Base-by-base conservation (phyloP, 2,329 filamentous ascomycete genomes). In the Cladosporium sp. region DNA sequence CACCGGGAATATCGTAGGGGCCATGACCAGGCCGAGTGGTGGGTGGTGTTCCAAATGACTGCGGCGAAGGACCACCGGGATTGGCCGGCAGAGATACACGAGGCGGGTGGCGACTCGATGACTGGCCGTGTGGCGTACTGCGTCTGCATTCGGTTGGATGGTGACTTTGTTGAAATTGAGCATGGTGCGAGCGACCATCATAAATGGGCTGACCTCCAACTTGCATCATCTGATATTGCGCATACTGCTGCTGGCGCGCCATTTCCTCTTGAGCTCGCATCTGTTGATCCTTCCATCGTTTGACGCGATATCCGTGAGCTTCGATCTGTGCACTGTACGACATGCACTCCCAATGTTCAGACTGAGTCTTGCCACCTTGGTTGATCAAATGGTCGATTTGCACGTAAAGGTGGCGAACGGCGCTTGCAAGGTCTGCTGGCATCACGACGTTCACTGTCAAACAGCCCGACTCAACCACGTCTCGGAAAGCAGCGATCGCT, bases 301-400 rank as follows among this genome's bases (percentile, higher is more conserved):
- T 54, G 6, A 66, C 52, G 7, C 58, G 56, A 12, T 43, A 40
- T 19, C 53, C 43, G 30, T 66, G 57, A 7, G 63, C 62, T 3
- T 54, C 47, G 11, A 65, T 62, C 47, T 67, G 64, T 4, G 63
- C 61, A 29, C 56, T 54, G 41, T 67, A 67, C 2, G 63, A 65
- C 60, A 65, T 58, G 43, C 55, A 61, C 27, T 59, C 53, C 62
- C 62, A 66, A n/a, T 43, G 30, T 9, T 54, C 50, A 4, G 54
- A 48, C 24, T 58, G 54, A 8, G 53, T 51, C 37, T 51, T 52
- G 29, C 56, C 53, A 17, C 54, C 56, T 39, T 62, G 60, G 40
- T 67, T 65, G 58, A 67, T 66, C 36, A 67, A 53, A 27, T 60
- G 59, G 40, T 65, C 63, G 22, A 67, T 64, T 52, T 66, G 64